Base-by-base conservation (phyloP, 78 protist genomes). In the Ministeria vibrans region DNA sequence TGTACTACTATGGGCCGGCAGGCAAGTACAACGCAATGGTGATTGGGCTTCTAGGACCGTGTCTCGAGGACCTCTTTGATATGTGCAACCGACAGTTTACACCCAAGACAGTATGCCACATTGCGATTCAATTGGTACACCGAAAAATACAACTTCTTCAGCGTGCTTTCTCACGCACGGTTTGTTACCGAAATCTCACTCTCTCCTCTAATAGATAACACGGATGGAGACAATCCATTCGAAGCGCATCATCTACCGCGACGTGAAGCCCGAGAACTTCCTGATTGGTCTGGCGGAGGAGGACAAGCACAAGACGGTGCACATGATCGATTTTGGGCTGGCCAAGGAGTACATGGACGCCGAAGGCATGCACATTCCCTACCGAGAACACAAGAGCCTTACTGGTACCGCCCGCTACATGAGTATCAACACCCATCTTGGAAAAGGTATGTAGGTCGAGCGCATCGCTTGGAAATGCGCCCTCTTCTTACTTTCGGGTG, bases 341-440 rank as follows among this genome's bases (percentile, higher is more conserved):
- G 97, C 97, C 63, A 97, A 97, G 87, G 78, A 95, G 74, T 97
- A 93, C 83, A 81, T 92, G 45, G 98, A 95, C 74, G 92, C 96
- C 51, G 78, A 80, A 69, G 93, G 89, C 61, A 86, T 86, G 81
- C 99, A 98, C 85, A 96, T 96, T 42, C 95, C 96, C 0, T 98
- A 95, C 70, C 82, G 96, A 18, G 99, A 98, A 78, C 49, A 91
- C 88, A 96, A 94, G 88, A 90, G 85, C 62, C 85, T 97, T 34
- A 97, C 98, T 5, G 99, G 98, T 44, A 97, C 98, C 0, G 98
- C 97, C 15, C 87, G 98, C 13, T 96, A 95, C 75, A 96, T 96
- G 2, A 68, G 85, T 25, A 87, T 94, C 82, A 92, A 95, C 84
- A 91, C 98, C 23, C 99, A 97, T 53, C 81, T 86, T 34, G 98